phyloP scores from a whole-genome alignment of 805 yeast species.

The Lipomyces kockii region DNA sequence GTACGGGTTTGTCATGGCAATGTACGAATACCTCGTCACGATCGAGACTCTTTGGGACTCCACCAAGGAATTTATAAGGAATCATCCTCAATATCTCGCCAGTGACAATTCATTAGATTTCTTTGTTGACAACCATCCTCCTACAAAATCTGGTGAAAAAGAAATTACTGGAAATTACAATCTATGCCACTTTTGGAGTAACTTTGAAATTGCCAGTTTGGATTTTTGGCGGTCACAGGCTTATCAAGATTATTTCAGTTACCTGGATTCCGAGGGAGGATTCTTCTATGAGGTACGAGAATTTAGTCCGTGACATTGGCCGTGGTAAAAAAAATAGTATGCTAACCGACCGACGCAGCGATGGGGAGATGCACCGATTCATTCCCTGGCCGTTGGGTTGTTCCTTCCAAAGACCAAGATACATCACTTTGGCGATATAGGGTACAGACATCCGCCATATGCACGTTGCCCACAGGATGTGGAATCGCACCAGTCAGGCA shows the following conservation, averaged over 20 bases:
- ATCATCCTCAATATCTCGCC: slow-evolving; percentile 64
- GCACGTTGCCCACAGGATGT: slow-evolving; percentile 38
- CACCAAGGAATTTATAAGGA: slow-evolving; percentile 65
- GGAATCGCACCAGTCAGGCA: slow-evolving; percentile 30
- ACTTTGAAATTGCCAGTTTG: slow-evolving; percentile 79
- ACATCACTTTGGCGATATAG: slow-evolving; percentile 75
- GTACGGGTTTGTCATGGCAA: slow-evolving; percentile 84
- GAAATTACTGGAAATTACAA: slow-evolving; percentile 68
- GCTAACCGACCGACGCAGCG: slow-evolving; percentile 65
- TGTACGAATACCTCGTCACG: slow-evolving; percentile 82
- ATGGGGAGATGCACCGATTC: slow-evolving; percentile 96
- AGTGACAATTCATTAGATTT: slow-evolving; percentile 64
- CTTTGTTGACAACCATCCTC: slow-evolving; percentile 56
- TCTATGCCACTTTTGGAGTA: slow-evolving; percentile 86
- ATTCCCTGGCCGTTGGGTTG: slow-evolving; percentile 72
- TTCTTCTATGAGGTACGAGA: slow-evolving; percentile 68
- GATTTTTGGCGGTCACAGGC: slow-evolving; percentile 74
- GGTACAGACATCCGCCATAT: slow-evolving; percentile 51
- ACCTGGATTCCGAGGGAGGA: slow-evolving; percentile 74
- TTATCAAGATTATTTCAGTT: slow-evolving; percentile 67
- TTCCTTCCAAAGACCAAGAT: slow-evolving; percentile 61
- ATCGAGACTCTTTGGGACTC: slow-evolving; percentile 84
- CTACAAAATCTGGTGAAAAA: slow-evolving; percentile 52
- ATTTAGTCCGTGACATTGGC: slow-evolving; percentile 24
- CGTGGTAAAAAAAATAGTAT: slow-evolving; percentile 45